Conservation (phyloP, 495 filamentous ascomycete species). For the Penicillium dipodomyicola region DNA sequence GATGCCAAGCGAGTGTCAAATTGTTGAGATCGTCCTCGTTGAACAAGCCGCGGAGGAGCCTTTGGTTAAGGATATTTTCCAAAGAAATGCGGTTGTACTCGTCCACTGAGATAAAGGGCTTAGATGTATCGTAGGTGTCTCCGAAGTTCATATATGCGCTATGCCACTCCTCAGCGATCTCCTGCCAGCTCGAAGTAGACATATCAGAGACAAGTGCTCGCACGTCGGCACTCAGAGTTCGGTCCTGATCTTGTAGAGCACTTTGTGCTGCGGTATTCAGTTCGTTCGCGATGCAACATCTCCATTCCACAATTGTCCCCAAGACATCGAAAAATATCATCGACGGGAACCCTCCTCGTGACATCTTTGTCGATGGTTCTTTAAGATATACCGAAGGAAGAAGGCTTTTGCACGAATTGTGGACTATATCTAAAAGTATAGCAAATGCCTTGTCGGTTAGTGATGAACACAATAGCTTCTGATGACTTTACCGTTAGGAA, state of each 20-base stretch:
- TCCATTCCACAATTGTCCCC: conserved; percentile 26
- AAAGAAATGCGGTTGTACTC: conserved; percentile 22
- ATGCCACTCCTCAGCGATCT: conserved; percentile 21
- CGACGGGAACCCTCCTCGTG: conserved; percentile 5
- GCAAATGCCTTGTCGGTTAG: too few relatives aligned
- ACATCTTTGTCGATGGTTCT: conserved; percentile 11
- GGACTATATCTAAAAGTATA: too few relatives aligned
- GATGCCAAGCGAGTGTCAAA: conserved; percentile 23
- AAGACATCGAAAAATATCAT: conserved; percentile 24
- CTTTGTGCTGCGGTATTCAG: conserved; percentile 15
- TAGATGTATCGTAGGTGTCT: conserved; percentile 19
- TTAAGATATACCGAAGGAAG: background rate
- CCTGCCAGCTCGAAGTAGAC: conserved; percentile 14
- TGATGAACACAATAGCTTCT: too few relatives aligned
- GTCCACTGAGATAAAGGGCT: conserved; percentile 24
- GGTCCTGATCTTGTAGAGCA: conserved; percentile 12
- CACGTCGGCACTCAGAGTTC: conserved; percentile 9
- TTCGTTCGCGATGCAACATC: conserved; percentile 21
- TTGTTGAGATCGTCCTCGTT: conserved; percentile 16
- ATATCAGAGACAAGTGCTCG: conserved; percentile 15
- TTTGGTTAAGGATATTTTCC: conserved; percentile 13
- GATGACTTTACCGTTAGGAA: background rate
- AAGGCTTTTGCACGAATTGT: background rate
- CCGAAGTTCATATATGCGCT: conserved; percentile 22
- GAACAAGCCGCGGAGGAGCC: conserved; percentile 15